Evolutionary conservation across 1,139 yeast species (phyloP).

Genomic region (Casaregolazyma suthepensis): DNA sequence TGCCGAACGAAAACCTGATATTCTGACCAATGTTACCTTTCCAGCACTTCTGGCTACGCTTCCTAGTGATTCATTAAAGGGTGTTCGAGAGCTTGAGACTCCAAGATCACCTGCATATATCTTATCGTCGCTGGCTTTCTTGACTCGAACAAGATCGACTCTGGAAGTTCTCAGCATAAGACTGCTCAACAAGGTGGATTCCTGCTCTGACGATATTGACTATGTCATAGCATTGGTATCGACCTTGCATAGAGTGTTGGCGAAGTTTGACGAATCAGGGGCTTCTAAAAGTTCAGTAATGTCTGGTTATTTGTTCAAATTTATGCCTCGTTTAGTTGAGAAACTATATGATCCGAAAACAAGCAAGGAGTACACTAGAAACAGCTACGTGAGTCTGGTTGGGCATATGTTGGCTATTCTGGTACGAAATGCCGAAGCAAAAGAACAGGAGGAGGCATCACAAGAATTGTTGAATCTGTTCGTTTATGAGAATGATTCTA

Average conservation of each 20-base stretch:
- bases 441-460: constrained; percentile 17
- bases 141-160: constrained; percentile 29
- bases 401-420: constrained; percentile 14
- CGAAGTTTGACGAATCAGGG: constrained; percentile 16
- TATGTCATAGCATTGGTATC: constrained; percentile 22
- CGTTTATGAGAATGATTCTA: constrained; percentile 11
- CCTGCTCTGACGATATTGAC: constrained; percentile 11
- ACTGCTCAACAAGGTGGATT: constrained; percentile 28
- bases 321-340: constrained; percentile 23
- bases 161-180: constrained; percentile 34
- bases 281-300: constrained; percentile 5
- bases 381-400: constrained; percentile 17
- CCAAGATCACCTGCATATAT: constrained; percentile 22
- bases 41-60: constrained; percentile 52
- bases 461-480: constrained; percentile 20
- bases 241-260: constrained; percentile 20
- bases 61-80: constrained; percentile 28
- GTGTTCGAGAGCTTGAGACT: constrained; percentile 27
- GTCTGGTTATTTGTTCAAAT: constrained; percentile 15
- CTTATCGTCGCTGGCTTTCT: constrained; percentile 28
- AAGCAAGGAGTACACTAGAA: constrained; percentile 12
- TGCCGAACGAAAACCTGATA: constrained; percentile 37
- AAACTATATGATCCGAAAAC: constrained; percentile 15
- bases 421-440: constrained; percentile 11
- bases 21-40: constrained; percentile 54